Evolutionary conservation across 2,329 filamentous ascomycete species (phyloP), one percentile per base, ranked within the genome.

Genomic region (Colletotrichum liaoningense): DNA sequence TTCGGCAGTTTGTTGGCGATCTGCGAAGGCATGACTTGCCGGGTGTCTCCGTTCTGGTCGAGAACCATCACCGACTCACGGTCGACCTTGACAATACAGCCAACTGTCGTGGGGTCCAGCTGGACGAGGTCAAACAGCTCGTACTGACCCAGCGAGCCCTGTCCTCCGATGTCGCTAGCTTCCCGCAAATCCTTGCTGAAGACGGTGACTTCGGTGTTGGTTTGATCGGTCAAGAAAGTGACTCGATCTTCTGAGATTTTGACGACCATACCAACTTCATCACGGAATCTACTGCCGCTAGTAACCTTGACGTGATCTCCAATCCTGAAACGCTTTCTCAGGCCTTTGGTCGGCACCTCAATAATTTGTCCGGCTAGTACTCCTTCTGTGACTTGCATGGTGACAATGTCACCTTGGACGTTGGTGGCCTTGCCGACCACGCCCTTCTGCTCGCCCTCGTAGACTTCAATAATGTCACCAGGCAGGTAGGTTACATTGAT

Each of bases 261-360:
- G 76, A 98, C 95, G 64, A 99, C 95, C 90, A 98, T 97, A 83
- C 97, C 97, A 57, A 98, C 93, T 84, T 99, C 97, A 78, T 98
- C 97, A 68, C 94, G 92, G 82, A 95, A 98, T 78, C 95, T 93
- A 85, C 95, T 98, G 52, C 95, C 96, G 68, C 97, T 96, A 80
- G 98, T 97, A 77, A 99, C 97, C 86, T 98, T 98, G 86, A 99
- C 97, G 80, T 99, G 97, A 79, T 99, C 97, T 87, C 97, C 97
- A 75, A 95, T 90, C 76, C 90, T 92, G 88, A 99, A 99, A 35
- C 94, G 91, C 84, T 99, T 99, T 71, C 97, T 94, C 30, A 99
- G 88, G 57, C 94, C 94, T 83, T 97, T 97, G 75, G 95, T 93
- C 1, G 97, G 97, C 12, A 97, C 95, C 81, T 98, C 96, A 58